phyloP scores from a whole-genome alignment of 305 asterid genomes.

The Euphrasia arctica region DNA sequence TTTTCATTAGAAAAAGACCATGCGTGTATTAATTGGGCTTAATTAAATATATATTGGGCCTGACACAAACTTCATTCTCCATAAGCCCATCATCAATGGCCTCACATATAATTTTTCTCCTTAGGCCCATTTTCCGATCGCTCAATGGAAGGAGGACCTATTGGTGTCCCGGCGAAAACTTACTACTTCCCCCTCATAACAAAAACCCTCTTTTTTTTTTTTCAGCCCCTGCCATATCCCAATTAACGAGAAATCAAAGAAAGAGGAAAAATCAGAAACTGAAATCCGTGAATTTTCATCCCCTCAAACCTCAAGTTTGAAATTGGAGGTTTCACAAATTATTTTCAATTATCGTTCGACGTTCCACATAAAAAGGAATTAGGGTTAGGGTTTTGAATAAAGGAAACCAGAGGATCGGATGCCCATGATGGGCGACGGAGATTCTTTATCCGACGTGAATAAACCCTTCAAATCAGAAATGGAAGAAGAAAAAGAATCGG shows the following conservation, averaged over 20 bases:
- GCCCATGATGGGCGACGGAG: slow-evolving; percentile 47
- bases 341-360: slow-evolving; percentile 14
- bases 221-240: background rate
- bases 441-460: slow-evolving; percentile 29
- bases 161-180: background rate
- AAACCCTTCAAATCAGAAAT: slow-evolving; percentile 31
- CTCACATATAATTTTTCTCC: background rate
- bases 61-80: no score
- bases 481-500: slow-evolving; percentile 33
- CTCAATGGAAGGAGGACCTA: background rate
- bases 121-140: background rate
- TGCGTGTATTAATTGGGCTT: no score
- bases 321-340: slow-evolving; percentile 22
- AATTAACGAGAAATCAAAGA: background rate
- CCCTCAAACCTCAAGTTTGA: slow-evolving; percentile 25
- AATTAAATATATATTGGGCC: no score
- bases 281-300: slow-evolving; percentile 23
- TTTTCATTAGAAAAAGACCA: no score
- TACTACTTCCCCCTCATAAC: no score
- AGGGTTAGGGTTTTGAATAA: slow-evolving; percentile 64
- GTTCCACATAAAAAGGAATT: slow-evolving; percentile 15
- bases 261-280: slow-evolving; percentile 13
- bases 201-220: background rate
- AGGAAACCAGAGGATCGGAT: slow-evolving; percentile 17
- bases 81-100: background rate